Percentiles rank a stretch among this genome's conserved stretches.
These are phyloP conservation scores for Pneumocystis wakefieldiae DNA, from an alignment of 1,139 yeast species.

Conservation along the genomic window DNA sequence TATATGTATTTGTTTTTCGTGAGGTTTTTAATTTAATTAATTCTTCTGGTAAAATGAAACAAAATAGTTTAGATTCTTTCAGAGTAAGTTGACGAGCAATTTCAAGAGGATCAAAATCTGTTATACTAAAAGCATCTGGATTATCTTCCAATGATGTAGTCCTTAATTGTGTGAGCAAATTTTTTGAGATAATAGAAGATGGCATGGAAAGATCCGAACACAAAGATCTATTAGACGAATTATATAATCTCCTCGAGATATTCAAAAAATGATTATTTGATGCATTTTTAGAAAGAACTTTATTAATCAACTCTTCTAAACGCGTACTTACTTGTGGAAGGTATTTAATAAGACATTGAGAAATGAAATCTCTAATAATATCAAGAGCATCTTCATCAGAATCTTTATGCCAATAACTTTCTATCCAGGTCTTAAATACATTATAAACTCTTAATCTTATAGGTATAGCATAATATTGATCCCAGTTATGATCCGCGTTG, in stretches of 20 bases:
- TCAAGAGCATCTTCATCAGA: conserved; percentile 29
- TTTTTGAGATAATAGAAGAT: conserved; percentile 14
- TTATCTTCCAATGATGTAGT: conserved; percentile 2
- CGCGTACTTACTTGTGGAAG: conserved; percentile 39
- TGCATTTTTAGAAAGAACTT: background rate
- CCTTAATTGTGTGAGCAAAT: conserved; percentile 11
- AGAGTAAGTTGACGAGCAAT: conserved; percentile 75
- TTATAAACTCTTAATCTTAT: conserved; percentile 56
- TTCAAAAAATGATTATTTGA: conserved; percentile 7
- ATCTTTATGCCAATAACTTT: conserved; percentile 62
- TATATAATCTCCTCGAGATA: conserved; percentile 12
- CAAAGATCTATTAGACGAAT: conserved; percentile 8
- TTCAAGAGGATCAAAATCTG: conserved; percentile 61
- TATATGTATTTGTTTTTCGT: conserved; percentile 8
- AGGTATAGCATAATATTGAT: conserved; percentile 26
- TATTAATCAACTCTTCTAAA: conserved; percentile 10
- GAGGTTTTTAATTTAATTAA: conserved; percentile 51
- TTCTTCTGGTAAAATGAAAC: conserved; percentile 55
- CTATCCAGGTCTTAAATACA: conserved; percentile 55
- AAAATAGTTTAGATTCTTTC: conserved; percentile 57
- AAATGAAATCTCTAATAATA: conserved; percentile 13
- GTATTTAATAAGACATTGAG: conserved; percentile 39
- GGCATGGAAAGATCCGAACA: conserved; percentile 12
- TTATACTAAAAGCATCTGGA: conserved; percentile 21
- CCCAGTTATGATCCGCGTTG: conserved; percentile 6